A percentile compares a stretch with the other conserved stretches of the same genome.
Evolutionary conservation across 768 basidiomycete genomes (phyloP).

Genomic region (Tylopilus sp.): DNA sequence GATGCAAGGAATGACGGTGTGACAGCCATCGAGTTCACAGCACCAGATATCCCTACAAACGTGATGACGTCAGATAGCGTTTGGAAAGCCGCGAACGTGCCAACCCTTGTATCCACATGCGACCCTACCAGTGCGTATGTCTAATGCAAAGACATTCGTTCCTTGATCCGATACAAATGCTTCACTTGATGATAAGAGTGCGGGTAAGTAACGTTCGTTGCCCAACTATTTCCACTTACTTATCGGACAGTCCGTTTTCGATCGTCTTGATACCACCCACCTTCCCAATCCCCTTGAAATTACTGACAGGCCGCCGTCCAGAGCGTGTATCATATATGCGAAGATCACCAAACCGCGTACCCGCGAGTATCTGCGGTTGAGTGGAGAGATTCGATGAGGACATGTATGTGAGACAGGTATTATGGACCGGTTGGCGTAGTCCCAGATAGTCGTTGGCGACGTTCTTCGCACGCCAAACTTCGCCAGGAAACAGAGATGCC

Average conservation of each 20-base stretch:
- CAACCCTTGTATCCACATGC: slow-evolving; percentile 67
- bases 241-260: slow-evolving; percentile 55
- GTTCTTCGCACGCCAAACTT: slow-evolving; percentile 85
- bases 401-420: slow-evolving; percentile 64
- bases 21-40: slow-evolving; percentile 60
- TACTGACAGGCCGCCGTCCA: slow-evolving; percentile 60
- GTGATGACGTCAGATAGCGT: neutral
- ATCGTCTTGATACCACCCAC: slow-evolving; percentile 58
- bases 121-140: slow-evolving; percentile 63
- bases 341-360: slow-evolving; percentile 70
- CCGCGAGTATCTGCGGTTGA: slow-evolving; percentile 57
- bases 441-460: slow-evolving; percentile 74
- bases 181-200: slow-evolving; percentile 43
- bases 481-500: slow-evolving; percentile 60
- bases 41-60: slow-evolving; percentile 61
- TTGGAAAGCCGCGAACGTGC: neutral
- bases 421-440: slow-evolving; percentile 75
- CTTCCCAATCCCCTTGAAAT: slow-evolving; percentile 61
- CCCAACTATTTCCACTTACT: slow-evolving; percentile 45
- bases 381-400: slow-evolving; percentile 33
- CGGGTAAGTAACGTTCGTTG: neutral
- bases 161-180: slow-evolving; percentile 66
- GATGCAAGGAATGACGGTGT: slow-evolving; percentile 56
- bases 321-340: slow-evolving; percentile 76
- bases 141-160: slow-evolving; percentile 60